Evolutionary conservation across 257 asterid genomes (phyloP).

Genomic region (Ballota nigra): DNA sequence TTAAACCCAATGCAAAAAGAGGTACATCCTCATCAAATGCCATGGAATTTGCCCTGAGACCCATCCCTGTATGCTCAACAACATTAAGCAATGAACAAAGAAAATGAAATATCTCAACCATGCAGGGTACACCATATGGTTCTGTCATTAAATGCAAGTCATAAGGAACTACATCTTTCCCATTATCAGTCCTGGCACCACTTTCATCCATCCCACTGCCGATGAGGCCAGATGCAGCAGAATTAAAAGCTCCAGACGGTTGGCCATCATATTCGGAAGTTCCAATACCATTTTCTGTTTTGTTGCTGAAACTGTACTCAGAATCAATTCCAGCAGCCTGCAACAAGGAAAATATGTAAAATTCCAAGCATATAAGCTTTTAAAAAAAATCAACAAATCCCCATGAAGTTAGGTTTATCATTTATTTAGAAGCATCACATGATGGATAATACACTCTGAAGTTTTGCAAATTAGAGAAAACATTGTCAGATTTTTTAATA

Average conservation of each 20-base stretch:
- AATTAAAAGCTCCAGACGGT: slow-evolving; percentile 51
- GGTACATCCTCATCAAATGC: slow-evolving; percentile 95
- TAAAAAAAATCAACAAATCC: slow-evolving; percentile 12
- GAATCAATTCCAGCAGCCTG: slow-evolving; percentile 53
- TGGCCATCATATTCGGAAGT: slow-evolving; percentile 57
- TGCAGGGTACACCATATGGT: slow-evolving; percentile 94
- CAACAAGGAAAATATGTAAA: slow-evolving; percentile 24
- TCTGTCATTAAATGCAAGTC: slow-evolving; percentile 80
- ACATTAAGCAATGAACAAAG: slow-evolving; percentile 84
- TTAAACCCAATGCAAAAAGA: slow-evolving; percentile 84
- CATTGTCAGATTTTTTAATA: not conserved
- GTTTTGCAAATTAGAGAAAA: slow-evolving; percentile 4
- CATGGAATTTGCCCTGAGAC: slow-evolving; percentile 77
- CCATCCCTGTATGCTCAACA: slow-evolving; percentile 73
- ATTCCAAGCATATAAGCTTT: slow-evolving; percentile 21
- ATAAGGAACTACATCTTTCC: slow-evolving; percentile 74
- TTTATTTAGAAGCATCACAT: slow-evolving; percentile 2
- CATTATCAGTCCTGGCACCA: slow-evolving; percentile 44
- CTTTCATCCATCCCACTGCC: slow-evolving; percentile 55
- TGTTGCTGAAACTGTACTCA: slow-evolving; percentile 52
- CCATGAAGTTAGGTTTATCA: slow-evolving; percentile 23
- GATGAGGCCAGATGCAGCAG: slow-evolving; percentile 52
- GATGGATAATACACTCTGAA: slow-evolving; percentile 9
- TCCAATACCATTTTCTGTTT: slow-evolving; percentile 70
- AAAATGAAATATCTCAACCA: slow-evolving; percentile 95